phyloP scores from a whole-genome alignment of 768 basidiomycete species.

The Serendipita sp. region DNA sequence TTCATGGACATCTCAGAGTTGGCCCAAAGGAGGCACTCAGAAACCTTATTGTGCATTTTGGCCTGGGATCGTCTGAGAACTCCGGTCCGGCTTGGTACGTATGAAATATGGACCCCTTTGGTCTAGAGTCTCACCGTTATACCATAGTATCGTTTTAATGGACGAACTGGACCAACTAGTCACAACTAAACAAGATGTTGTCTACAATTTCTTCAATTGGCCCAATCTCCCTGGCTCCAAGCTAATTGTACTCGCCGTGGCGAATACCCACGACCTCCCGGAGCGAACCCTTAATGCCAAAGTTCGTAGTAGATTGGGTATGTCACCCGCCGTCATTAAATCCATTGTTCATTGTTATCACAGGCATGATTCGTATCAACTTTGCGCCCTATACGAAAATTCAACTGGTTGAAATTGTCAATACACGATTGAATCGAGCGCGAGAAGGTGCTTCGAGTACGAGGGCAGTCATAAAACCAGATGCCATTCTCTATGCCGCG shows the following conservation, averaged over 20 bases:
- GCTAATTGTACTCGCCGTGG: constrained; percentile 89
- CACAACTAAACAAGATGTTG: constrained; percentile 91
- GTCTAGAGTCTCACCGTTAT: not conserved
- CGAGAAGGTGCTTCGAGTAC: constrained; percentile 31
- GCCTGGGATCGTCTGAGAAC: constrained; percentile 37
- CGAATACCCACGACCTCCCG: constrained; percentile 96
- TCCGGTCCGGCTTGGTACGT: constrained; percentile 72
- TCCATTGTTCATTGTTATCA: not conserved
- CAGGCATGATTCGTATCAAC: constrained; percentile 81
- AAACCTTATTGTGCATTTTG: constrained; percentile 63
- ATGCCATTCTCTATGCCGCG: constrained; percentile 75
- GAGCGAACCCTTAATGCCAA: constrained; percentile 86
- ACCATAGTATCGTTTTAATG: constrained; percentile 78
- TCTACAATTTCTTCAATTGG: constrained; percentile 99
- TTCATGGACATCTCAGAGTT: constrained; percentile 47
- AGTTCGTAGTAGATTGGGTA: constrained; percentile 82
- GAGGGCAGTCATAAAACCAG: constrained; percentile 35
- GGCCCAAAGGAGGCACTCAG: constrained; percentile 72
- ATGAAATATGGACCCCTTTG: not conserved
- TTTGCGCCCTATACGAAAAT: constrained; percentile 74
- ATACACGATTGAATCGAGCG: constrained; percentile 55
- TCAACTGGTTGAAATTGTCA: constrained; percentile 74
- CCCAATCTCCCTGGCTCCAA: constrained; percentile 78
- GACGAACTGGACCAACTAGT: constrained; percentile 96
- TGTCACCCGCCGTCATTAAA: constrained; percentile 14